These are phyloP conservation scores for Russula vinacea DNA, from an alignment of 768 basidiomycete genomes.

Conservation along the genomic window DNA sequence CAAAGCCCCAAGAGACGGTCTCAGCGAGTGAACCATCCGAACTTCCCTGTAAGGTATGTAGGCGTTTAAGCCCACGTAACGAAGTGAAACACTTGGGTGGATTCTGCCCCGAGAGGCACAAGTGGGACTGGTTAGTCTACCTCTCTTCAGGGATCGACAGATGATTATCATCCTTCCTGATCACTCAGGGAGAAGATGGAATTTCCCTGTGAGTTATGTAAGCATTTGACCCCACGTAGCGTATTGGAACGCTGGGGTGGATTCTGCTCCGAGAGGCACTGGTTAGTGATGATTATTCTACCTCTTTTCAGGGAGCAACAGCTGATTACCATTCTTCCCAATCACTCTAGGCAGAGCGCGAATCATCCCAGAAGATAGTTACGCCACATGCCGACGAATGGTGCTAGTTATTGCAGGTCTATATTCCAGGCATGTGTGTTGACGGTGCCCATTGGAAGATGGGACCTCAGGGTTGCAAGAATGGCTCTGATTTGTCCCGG, in stretches of 20 bases:
- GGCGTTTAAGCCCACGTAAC: background rate
- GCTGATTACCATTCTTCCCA: background rate
- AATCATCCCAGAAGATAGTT: background rate
- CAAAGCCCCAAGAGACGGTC: too few species aligned
- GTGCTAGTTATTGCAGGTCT: background rate
- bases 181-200: background rate
- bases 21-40: background rate
- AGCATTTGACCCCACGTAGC: background rate
- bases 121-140: background rate
- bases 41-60: background rate
- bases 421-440: background rate
- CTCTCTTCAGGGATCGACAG: background rate
- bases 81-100: background rate
- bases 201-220: background rate
- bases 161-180: background rate
- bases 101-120: slow-evolving; percentile 8
- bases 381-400: background rate
- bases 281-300: background rate
- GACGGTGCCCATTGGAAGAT: background rate
- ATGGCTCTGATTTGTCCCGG: background rate
- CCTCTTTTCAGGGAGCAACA: background rate
- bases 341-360: background rate
- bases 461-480: background rate
- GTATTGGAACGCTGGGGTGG: background rate
- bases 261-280: slow-evolving; percentile 9